Base-by-base conservation (phyloP, 352 stramenopile genomes). In the Pseudoperonospora humuli region DNA sequence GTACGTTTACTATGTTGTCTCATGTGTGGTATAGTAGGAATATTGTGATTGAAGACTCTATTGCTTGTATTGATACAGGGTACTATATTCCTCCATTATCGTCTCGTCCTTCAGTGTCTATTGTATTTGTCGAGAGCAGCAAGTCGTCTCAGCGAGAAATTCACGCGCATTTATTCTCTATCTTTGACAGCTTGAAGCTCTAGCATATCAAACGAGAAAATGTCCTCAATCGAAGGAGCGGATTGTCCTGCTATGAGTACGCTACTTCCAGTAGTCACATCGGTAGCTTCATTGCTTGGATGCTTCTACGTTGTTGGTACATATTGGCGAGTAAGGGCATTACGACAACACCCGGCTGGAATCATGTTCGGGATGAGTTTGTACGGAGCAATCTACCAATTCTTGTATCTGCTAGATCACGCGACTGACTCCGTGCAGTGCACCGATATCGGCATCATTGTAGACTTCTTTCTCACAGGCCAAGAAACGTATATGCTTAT, bases 401-500 rank as follows among this genome's bases (percentile, higher is more conserved):
- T 88, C 20, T 53, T 91, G 9, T 91, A 76, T 46, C 39, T 91
- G 19, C 45, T 91, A 26, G 61, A 84, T 24, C 58, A 70, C 19
- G 54, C 63, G 11, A 68, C 64, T 4, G 54, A 14, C 13, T 64
- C 67, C 7, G 43, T 83, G 7, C 48, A 73, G 5, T 91, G 78
- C 45, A 68, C 46, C 17, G 52, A 84, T 39, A 76, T 81, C 36
- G 69, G 73, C 1, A 65, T 91, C 26, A 54, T 87, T 27, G 75
- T 86, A 5, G 78, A 91, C 37, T 79, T 91, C 34, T 85, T 87
- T 31, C 73, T 88, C 37, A 91, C 78, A 1, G 78, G 78, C 7
- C 78, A 91, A 45, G 78, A 91, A 38, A 91, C 78, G 20, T 92
- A 90, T 53, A 89, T 94, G 71, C 62, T 92, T n/a, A 83, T 91